Evolutionary conservation across 345 rosid species (phyloP).

Genomic region (Arabidopsis suecica): DNA sequence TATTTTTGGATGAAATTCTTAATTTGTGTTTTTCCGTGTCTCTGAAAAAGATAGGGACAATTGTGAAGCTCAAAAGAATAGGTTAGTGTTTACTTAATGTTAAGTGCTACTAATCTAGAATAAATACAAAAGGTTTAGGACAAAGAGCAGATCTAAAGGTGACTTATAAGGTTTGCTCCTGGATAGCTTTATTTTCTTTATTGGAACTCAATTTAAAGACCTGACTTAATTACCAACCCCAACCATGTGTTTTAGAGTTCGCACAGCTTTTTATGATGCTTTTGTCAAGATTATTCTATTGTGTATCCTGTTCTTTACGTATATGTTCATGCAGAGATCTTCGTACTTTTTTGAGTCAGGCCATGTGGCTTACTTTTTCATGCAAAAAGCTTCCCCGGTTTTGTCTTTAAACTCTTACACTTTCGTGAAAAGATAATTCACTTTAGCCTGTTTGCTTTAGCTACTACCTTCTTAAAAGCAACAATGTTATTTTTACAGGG

Average conservation of each 20-base stretch:
- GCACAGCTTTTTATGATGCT: conserved; percentile 50
- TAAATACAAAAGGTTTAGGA: conserved; percentile 40
- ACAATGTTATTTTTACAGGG: conserved; percentile 42
- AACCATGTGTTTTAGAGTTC: conserved; percentile 49
- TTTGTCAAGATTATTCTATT: conserved; percentile 41
- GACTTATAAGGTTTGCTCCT: conserved; percentile 40
- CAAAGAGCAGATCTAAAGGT: conserved; percentile 50
- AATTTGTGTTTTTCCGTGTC: not conserved
- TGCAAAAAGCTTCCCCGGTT: conserved; percentile 47
- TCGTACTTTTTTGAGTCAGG: conserved; percentile 37
- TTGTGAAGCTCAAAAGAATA: conserved; percentile 18
- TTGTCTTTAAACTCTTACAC: conserved; percentile 46
- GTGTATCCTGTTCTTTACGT: conserved; percentile 45
- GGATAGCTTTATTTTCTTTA: conserved; percentile 42
- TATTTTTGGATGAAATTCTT: conserved; percentile 6
- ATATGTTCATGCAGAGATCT: conserved; percentile 52
- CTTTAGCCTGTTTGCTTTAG: conserved; percentile 40
- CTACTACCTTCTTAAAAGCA: conserved; percentile 45
- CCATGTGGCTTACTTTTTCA: conserved; percentile 53
- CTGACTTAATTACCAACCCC: conserved; percentile 50
- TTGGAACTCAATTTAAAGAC: conserved; percentile 45
- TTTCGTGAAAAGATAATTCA: conserved; percentile 41
- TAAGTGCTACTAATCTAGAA: conserved; percentile 38
- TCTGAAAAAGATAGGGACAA: conserved; percentile 34
- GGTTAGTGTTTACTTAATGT: conserved; percentile 28